phyloP scores from a whole-genome alignment of 305 asterid species.

The Fraxinus floribunda region DNA sequence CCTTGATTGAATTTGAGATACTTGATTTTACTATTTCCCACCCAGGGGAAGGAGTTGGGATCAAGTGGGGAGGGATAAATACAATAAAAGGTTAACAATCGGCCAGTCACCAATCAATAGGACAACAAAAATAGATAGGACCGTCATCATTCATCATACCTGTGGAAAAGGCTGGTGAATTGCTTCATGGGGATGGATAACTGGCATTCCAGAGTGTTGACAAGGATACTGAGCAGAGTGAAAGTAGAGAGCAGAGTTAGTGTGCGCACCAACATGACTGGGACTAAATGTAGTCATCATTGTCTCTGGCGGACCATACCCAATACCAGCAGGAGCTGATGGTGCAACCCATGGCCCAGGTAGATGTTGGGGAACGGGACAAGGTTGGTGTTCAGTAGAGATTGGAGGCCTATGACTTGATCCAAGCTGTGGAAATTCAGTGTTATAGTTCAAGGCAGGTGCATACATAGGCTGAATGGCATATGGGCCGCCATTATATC shows the following conservation, averaged over 20 bases:
- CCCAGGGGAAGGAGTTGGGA: neutral
- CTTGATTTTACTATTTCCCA: neutral
- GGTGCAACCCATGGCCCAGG: constrained; percentile 76
- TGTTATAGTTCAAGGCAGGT: constrained; percentile 83
- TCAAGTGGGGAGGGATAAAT: neutral
- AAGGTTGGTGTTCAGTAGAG: constrained; percentile 71
- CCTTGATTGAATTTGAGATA: neutral
- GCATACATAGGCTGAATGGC: constrained; percentile 94
- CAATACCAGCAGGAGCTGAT: constrained; percentile 68
- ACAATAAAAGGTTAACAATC: neutral
- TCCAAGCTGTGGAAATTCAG: constrained; percentile 97
- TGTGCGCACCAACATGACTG: constrained; percentile 60
- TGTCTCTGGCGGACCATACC: constrained; percentile 73
- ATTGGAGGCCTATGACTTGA: constrained; percentile 62
- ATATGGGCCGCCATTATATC: constrained; percentile 80
- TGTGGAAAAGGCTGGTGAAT: constrained; percentile 77
- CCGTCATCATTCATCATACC: constrained; percentile 40
- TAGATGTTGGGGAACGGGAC: constrained; percentile 71
- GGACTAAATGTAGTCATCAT: constrained; percentile 73
- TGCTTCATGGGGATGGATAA: constrained; percentile 77
- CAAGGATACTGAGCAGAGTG: constrained; percentile 80
- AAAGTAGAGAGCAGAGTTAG: constrained; percentile 62
- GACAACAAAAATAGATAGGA: constrained; percentile 8
- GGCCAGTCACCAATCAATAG: neutral
- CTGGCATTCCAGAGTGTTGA: constrained; percentile 80